Evolutionary conservation across 306 rosid genomes (phyloP), one percentile per base, ranked within the genome.

Genomic region (Dicorynia guianensis): DNA sequence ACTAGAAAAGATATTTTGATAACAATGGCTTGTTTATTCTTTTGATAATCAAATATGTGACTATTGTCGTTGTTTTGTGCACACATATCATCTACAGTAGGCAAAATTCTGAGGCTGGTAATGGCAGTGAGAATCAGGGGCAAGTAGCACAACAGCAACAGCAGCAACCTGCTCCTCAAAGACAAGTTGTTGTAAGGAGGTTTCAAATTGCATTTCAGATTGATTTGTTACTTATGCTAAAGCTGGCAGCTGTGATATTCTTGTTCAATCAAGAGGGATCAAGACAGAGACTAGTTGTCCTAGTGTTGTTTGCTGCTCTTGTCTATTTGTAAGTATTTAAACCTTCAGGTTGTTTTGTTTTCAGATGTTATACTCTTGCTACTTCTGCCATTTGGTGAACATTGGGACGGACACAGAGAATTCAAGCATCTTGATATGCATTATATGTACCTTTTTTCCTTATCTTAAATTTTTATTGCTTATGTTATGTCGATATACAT

Each of bases 181-280:
- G 99, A 86, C 96, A 85, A 79, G 91, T 91, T 65, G 88, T 89
- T 69, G 88, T 86, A 0, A 86, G 97, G 84, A 89, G 97, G 71
- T 95, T 95, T 82, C 99, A 90, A 61, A 89, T 95, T 78, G 96
- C 95, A 33, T 84, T 95, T 84, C 99, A 89, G 86, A 89, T 95
- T 72, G 99, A 95, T 85, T 80, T 91, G 80, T 67, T 92, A 71
- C 97, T 95, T 57, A 92, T 95, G 81, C 35, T 92, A 78, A 95
- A 95, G 88, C 96, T 95, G 79, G 97, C 97, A 60, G 97, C 97
- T 69, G 96, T 95, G 55, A 87, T 95, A 75, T 91, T 89, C 81
- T 79, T 95, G 82, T 93, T 95, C 87, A 89, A 92, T 82, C 99
- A 95, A 92, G 97, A 95, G 80, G 99, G 97, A 58, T 95, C 99